Evolutionary conservation across 2,329 filamentous ascomycete genomes (phyloP).

Genomic region (Fusarium camptoceras): DNA sequence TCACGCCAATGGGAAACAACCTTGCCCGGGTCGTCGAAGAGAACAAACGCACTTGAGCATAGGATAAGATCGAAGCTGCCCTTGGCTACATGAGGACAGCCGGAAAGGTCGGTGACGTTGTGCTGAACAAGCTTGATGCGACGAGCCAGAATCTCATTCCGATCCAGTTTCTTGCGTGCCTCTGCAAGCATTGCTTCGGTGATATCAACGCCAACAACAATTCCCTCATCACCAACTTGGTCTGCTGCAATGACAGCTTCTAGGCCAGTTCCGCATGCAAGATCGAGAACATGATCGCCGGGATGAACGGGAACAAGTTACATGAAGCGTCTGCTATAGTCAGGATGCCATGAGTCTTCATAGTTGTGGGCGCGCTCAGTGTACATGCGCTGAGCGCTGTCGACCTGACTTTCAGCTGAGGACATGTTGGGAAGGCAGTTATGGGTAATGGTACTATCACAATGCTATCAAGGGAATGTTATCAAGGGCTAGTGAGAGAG

Average conservation of each 20-base stretch:
- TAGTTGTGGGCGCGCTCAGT: slow-evolving; percentile 48
- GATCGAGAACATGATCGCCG: slow-evolving; percentile 47
- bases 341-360: slow-evolving; percentile 51
- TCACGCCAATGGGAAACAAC: slow-evolving; percentile 48
- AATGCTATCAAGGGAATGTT: neutral
- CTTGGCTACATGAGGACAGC: slow-evolving; percentile 33
- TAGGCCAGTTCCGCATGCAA: slow-evolving; percentile 53
- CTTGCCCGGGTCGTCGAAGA: slow-evolving; percentile 45
- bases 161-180: slow-evolving; percentile 42
- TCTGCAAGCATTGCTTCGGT: slow-evolving; percentile 49
- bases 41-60: slow-evolving; percentile 52
- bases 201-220: slow-evolving; percentile 50
- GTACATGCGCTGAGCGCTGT: slow-evolving; percentile 49
- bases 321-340: slow-evolving; percentile 50
- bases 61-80: slow-evolving; percentile 48
- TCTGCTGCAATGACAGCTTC: slow-evolving; percentile 49
- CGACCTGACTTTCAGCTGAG: slow-evolving; percentile 15
- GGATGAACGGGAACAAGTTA: slow-evolving; percentile 38
- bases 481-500: no score
- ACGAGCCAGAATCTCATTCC: slow-evolving; percentile 20
- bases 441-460: neutral
- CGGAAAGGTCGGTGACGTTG: slow-evolving; percentile 46
- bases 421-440: slow-evolving; percentile 7
- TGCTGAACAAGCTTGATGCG: slow-evolving; percentile 46
- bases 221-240: slow-evolving; percentile 42